Conservation (phyloP, 108 stramenopile genomes). For the Skeletonema costatum region DNA sequence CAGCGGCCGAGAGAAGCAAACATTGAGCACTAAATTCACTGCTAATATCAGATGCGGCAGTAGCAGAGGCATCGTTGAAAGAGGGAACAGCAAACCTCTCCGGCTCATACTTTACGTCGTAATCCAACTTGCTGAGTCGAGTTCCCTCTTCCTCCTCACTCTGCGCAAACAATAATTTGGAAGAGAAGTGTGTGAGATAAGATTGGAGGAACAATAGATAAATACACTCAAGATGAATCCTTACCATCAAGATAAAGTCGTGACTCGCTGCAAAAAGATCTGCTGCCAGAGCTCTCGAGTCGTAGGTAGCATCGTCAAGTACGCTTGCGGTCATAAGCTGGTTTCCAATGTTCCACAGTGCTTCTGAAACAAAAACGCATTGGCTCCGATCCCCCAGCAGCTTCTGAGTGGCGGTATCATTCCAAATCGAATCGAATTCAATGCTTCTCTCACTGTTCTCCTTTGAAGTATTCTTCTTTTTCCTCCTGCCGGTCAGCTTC, state of each 20-base stretch:
- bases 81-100: slow-evolving; percentile 17
- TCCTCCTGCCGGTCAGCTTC: slow-evolving; percentile 20
- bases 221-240: neutral
- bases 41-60: slow-evolving; percentile 26
- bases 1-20: slow-evolving; percentile 42
- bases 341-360: slow-evolving; percentile 44
- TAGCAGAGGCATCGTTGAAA: slow-evolving; percentile 5
- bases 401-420: slow-evolving; percentile 19
- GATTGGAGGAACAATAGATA: neutral
- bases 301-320: neutral
- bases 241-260: slow-evolving; percentile 44
- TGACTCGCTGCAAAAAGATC: slow-evolving; percentile 51
- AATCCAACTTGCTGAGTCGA: slow-evolving; percentile 38
- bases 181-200: neutral
- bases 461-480: slow-evolving; percentile 19
- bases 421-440: slow-evolving; percentile 35
- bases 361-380: slow-evolving; percentile 41
- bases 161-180: neutral
- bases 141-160: slow-evolving; percentile 53
- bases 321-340: slow-evolving; percentile 24
- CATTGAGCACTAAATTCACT: slow-evolving; percentile 52
- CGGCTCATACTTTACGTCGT: slow-evolving; percentile 32
- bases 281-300: slow-evolving; percentile 28
- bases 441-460: neutral
- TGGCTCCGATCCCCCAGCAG: slow-evolving; percentile 28